A percentile compares a stretch with the other conserved stretches of the same genome.
Evolutionary conservation across 768 basidiomycete species (phyloP).

Genomic region (Hypsizygus marmoreus): DNA sequence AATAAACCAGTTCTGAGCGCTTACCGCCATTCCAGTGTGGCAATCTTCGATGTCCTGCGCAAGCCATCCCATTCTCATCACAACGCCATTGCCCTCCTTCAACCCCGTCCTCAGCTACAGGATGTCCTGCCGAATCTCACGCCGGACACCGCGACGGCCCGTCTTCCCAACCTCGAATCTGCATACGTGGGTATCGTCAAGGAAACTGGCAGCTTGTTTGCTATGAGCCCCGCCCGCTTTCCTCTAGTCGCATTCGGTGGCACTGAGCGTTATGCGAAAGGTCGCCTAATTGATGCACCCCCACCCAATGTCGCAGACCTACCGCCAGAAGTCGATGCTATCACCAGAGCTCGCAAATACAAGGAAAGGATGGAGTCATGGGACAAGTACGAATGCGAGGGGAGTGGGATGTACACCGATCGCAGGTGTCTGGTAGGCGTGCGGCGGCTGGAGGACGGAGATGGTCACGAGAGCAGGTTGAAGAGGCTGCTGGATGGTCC

Average conservation of each 20-base stretch:
- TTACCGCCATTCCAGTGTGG: conserved; percentile 72
- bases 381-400: conserved; percentile 15
- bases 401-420: conserved; percentile 31
- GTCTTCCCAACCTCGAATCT: conserved; percentile 52
- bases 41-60: conserved; percentile 76
- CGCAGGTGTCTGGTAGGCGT: conserved; percentile 66
- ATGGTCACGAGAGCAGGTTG: conserved; percentile 43
- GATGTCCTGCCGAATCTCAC: conserved; percentile 70
- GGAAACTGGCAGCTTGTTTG: conserved; percentile 75
- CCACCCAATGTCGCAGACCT: conserved; percentile 19
- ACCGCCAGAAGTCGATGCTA: conserved; percentile 42
- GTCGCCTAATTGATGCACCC: conserved; percentile 26
- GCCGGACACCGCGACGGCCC: conserved; percentile 27
- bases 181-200: conserved; percentile 84
- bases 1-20: too few species aligned
- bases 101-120: conserved; percentile 76
- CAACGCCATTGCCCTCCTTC: conserved; percentile 79
- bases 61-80: conserved; percentile 24
- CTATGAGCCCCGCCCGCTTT: conserved; percentile 79
- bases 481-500: conserved; percentile 63
- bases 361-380: conserved; percentile 18
- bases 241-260: conserved; percentile 78
- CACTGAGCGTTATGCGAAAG: conserved; percentile 19
- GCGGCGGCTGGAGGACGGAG: conserved; percentile 52
- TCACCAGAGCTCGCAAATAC: conserved; percentile 45